A percentile compares a stretch with the other conserved stretches of the same genome.
Evolutionary conservation across 1,139 yeast genomes (phyloP).

Genomic region (Eremothecium gossypii): DNA sequence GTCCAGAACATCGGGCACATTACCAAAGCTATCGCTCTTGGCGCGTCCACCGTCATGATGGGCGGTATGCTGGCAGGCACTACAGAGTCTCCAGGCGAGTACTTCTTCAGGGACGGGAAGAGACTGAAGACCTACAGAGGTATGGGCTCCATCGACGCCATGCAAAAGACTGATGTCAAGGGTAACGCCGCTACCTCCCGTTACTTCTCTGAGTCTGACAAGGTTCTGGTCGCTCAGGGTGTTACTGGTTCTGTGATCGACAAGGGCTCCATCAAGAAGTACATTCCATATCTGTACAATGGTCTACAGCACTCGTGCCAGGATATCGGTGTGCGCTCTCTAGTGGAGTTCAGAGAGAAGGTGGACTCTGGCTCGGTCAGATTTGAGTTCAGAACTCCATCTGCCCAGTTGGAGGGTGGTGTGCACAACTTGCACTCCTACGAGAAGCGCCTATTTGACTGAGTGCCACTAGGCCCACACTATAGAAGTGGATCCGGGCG

Average conservation of each 20-base stretch:
- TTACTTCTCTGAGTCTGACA: constrained; percentile 92
- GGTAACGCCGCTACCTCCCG: constrained; percentile 98
- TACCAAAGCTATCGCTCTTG: constrained; percentile 91
- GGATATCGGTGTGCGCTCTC: constrained; percentile 82
- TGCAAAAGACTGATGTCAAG: constrained; percentile 82
- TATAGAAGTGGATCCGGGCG: too few relatives aligned
- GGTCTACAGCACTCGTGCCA: constrained; percentile 99
- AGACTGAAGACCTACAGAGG: constrained; percentile 97
- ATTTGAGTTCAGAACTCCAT: constrained; percentile 96
- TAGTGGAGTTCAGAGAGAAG: constrained; percentile 51
- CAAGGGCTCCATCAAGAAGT: constrained; percentile 90
- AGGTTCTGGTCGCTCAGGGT: constrained; percentile 98
- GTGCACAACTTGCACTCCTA: constrained; percentile 93
- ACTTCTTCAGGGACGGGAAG: constrained; percentile 95
- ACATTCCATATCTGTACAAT: constrained; percentile 84
- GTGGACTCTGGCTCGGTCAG: constrained; percentile 68
- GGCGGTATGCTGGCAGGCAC: constrained; percentile 99
- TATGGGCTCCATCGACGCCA: constrained; percentile 99
- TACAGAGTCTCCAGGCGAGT: constrained; percentile 96
- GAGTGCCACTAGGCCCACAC: constrained; percentile 15
- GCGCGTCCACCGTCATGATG: constrained; percentile 98
- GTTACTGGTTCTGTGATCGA: constrained; percentile 95
- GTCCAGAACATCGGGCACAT: constrained; percentile 97
- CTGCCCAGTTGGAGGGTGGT: constrained; percentile 99
- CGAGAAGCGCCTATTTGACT: constrained; percentile 94